phyloP scores from a whole-genome alignment of 2,329 filamentous ascomycete species.

The Lecanicillium sp. region DNA sequence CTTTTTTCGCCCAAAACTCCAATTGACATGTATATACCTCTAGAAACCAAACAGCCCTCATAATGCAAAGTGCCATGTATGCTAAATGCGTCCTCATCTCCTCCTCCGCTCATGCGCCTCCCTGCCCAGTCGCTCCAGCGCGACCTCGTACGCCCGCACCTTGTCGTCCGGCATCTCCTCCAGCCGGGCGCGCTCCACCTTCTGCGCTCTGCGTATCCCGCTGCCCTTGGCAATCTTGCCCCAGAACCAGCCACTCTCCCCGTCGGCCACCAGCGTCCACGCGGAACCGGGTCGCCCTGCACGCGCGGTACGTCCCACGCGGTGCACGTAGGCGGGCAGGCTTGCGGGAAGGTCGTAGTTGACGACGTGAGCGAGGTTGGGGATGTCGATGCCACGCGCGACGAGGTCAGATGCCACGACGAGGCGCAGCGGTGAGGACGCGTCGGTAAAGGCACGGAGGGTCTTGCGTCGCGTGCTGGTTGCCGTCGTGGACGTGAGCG shows the following conservation, averaged over 20 bases:
- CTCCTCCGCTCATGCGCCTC: conserved; percentile 43
- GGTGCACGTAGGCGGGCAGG: conserved; percentile 79
- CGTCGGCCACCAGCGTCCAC: conserved; percentile 79
- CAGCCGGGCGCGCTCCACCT: conserved; percentile 44
- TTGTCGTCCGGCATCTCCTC: conserved; percentile 42
- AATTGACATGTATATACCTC: too few species aligned
- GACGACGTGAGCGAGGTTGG: conserved; percentile 73
- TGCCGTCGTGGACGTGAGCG: conserved; percentile 72
- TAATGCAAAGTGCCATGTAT: too few species aligned
- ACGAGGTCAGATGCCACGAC: conserved; percentile 92
- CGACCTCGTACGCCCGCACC: conserved; percentile 44
- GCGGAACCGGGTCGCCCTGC: conserved; percentile 70
- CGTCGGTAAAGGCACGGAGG: conserved; percentile 59
- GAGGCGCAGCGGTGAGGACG: conserved; percentile 62
- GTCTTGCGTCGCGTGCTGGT: conserved; percentile 63
- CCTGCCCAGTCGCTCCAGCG: conserved; percentile 55
- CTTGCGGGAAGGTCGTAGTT: conserved; percentile 90
- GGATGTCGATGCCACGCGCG: conserved; percentile 81
- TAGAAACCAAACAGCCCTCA: too few species aligned
- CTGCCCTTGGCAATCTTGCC: conserved; percentile 64
- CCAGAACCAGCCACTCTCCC: conserved; percentile 89
- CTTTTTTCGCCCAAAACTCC: too few species aligned
- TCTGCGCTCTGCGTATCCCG: conserved; percentile 38
- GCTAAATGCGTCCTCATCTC: conserved; percentile 18
- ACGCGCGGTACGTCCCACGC: conserved; percentile 84